Evolutionary conservation across 2,329 filamentous ascomycete genomes (phyloP).

Genomic region (Leptographium wingfieldii): DNA sequence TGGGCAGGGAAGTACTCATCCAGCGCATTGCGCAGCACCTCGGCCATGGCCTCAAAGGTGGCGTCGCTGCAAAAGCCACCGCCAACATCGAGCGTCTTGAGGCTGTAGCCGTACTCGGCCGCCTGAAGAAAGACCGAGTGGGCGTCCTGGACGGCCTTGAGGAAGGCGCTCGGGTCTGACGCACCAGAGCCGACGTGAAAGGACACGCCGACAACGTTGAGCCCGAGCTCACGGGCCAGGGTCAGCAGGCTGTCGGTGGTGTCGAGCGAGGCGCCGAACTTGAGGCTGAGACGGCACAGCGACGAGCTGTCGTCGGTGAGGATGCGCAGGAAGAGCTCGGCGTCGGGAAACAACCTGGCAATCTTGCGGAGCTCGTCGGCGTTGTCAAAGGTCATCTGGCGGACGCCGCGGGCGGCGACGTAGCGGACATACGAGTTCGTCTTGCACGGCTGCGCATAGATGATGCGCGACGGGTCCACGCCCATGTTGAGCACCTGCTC

Average conservation of each 20-base stretch:
- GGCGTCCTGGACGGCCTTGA: conserved; percentile 83
- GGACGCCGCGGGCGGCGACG: conserved; percentile 71
- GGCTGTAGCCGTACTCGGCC: conserved; percentile 57
- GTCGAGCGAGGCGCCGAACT: conserved; percentile 88
- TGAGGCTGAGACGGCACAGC: conserved; percentile 88
- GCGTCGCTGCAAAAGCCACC: conserved; percentile 77
- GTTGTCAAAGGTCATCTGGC: conserved; percentile 99
- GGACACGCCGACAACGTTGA: conserved; percentile 90
- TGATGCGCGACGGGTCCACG: conserved; percentile 79
- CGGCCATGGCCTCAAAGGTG: conserved; percentile 83
- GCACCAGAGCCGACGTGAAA: conserved; percentile 97
- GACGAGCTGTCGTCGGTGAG: conserved; percentile 92
- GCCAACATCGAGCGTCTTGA: conserved; percentile 85
- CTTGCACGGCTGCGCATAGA: conserved; percentile 99
- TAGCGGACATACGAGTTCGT: conserved; percentile 95
- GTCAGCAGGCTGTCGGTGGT: conserved; percentile 63
- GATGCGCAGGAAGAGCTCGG: conserved; percentile 89
- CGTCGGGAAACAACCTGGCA: conserved; percentile 77
- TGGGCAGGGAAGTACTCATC: conserved; percentile 76
- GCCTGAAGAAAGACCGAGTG: conserved; percentile 82
- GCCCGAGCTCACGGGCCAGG: conserved; percentile 66
- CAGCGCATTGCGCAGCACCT: conserved; percentile 63
- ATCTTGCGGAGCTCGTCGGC: conserved; percentile 97
- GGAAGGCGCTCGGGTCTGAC: conserved; percentile 82
- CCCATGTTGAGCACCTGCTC: conserved; percentile 78